Conservation (phyloP, 2,329 filamentous ascomycete genomes). For the Amauroascus verrucosus region DNA sequence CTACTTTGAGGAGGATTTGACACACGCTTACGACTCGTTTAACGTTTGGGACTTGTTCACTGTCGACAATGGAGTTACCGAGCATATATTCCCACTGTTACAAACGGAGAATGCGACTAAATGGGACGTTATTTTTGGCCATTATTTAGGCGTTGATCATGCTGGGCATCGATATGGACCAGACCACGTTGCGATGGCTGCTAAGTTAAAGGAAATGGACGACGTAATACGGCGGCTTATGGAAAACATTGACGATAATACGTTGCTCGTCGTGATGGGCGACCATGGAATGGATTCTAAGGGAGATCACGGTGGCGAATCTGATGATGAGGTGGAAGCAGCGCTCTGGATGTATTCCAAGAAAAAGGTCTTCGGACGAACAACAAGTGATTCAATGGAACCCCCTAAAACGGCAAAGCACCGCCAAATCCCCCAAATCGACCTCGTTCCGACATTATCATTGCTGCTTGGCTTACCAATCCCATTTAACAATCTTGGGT, state of each 20-base stretch:
- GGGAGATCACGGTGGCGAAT: slow-evolving; percentile 96
- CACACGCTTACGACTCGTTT: slow-evolving; percentile 86
- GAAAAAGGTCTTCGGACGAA: slow-evolving; percentile 70
- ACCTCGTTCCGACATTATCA: slow-evolving; percentile 84
- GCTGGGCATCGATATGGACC: slow-evolving; percentile 94
- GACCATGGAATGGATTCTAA: slow-evolving; percentile 98
- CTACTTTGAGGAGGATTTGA: slow-evolving; percentile 83
- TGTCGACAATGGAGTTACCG: slow-evolving; percentile 86
- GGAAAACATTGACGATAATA: slow-evolving; percentile 65
- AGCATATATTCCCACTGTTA: slow-evolving; percentile 72
- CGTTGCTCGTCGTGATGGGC: slow-evolving; percentile 90
- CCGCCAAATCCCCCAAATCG: slow-evolving; percentile 69
- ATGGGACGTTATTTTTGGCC: slow-evolving; percentile 93
- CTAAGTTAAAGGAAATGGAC: slow-evolving; percentile 89
- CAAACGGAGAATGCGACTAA: slow-evolving; percentile 52
- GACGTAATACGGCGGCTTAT: slow-evolving; percentile 62
- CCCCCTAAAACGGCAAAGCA: slow-evolving; percentile 61
- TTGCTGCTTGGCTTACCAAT: slow-evolving; percentile 83
- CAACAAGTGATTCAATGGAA: slow-evolving; percentile 47
- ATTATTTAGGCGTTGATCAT: slow-evolving; percentile 92
- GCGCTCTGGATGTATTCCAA: slow-evolving; percentile 99
- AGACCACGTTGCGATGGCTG: slow-evolving; percentile 80
- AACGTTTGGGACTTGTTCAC: slow-evolving; percentile 98
- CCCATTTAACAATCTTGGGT: slow-evolving; percentile 89
- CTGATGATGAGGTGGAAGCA: slow-evolving; percentile 87